Base-by-base conservation (phyloP, 768 basidiomycete species). In the Hebeloma cylindrosporum region DNA sequence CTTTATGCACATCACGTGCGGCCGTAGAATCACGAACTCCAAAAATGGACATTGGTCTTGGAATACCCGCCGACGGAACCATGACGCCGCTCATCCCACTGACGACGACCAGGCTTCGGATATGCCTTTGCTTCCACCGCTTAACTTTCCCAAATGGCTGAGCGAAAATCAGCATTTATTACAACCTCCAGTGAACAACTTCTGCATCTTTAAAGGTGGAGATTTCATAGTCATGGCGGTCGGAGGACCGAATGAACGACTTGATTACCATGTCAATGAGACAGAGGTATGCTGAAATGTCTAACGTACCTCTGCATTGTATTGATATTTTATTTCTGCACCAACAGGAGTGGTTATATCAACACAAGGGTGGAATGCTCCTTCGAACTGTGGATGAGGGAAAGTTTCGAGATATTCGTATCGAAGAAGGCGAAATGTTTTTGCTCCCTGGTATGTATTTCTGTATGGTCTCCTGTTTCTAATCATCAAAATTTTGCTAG, bases 401-500 rank as follows among this genome's bases (percentile, higher is more conserved):
- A 7, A 69, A 72, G 50, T 94, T 94, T 66, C 74, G 76, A 59
- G 95, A 98, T 62, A 88, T 97, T 36, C 70, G 69, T 20, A 96
- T 98, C 54, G 86, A 83, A 51, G 93, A 99, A 65, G 94, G 94
- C 35, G 93, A 93, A 48, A 97, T 97, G 93, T 97, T 96, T 65
- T 59, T 98, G 55, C 72, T 98, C 17, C 95, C 95, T 37, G 88
- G 95, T 91, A 51, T 40, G 76, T 21, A 17, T 34, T 37, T 16
- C 8, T 39, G 22, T 13, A 14, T 6, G 38, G 13, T 16, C 14
- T 11, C 3, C 21, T 5, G 6, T 29, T 17, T n/a, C 40, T 14
- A 31, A 30, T 47, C 8, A 26, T 17, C 8, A 40, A 4, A 29
- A 14, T 22, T 26, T 22, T 5, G 17, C 17, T 52, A 95, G 95